These are phyloP conservation scores for Wickerhamiella parazyma DNA, from an alignment of 805 yeast genomes.

Conservation along the genomic window DNA sequence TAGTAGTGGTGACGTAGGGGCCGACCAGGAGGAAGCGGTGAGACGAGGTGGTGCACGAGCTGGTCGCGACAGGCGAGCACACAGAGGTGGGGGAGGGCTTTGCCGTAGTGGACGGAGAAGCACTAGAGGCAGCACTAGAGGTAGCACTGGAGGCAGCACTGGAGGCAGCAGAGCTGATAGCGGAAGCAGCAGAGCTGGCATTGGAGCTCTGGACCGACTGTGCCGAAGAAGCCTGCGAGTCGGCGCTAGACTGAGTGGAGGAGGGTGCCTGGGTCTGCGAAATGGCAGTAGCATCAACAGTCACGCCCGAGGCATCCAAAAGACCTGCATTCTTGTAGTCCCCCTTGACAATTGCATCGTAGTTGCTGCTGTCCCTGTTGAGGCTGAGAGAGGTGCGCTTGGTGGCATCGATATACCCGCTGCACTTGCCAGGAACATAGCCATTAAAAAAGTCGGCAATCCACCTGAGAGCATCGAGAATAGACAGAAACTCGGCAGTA, in stretches of 20 bases:
- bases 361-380: background rate
- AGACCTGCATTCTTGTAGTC: slow-evolving; percentile 2
- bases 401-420: background rate
- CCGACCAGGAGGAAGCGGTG: background rate
- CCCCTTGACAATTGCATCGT: background rate
- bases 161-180: background rate
- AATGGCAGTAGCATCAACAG: background rate
- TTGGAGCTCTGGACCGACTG: background rate
- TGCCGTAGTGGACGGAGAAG: background rate
- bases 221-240: background rate
- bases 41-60: background rate
- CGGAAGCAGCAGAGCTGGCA: background rate
- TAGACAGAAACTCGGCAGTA: background rate
- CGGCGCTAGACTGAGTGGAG: background rate
- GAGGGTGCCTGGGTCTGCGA: background rate
- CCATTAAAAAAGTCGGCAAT: background rate
- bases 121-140: background rate
- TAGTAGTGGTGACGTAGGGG: background rate
- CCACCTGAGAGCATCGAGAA: background rate
- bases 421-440: background rate
- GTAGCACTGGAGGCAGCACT: background rate
- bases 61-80: background rate
- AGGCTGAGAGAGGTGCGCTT: background rate
- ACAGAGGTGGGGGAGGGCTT: background rate
- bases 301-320: background rate